Conservation (phyloP, 805 yeast species). For the Grigorovia yakushimaensis region DNA sequence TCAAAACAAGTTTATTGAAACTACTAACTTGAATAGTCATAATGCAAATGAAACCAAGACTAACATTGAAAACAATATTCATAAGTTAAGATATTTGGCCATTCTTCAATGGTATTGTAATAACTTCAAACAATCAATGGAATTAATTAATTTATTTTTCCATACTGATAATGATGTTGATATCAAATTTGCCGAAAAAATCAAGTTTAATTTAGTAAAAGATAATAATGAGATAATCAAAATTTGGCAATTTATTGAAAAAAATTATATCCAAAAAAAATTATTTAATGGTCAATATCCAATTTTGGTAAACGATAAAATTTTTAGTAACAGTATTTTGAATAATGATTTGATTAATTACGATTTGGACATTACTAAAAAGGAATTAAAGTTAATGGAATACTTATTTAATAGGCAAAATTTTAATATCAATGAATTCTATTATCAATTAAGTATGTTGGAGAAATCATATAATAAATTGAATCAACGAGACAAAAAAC, state of each 20-base stretch:
- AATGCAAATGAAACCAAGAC: neutral
- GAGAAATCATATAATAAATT: conserved; percentile 8
- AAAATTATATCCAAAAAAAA: conserved; percentile 19
- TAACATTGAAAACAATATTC: neutral
- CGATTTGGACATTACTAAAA: conserved; percentile 9
- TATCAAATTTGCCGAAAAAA: conserved; percentile 13
- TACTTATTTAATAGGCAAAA: conserved; percentile 14
- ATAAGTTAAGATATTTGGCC: neutral
- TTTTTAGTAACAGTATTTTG: conserved; percentile 10
- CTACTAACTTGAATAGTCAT: neutral
- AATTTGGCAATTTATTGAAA: conserved; percentile 18
- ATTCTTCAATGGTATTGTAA: neutral
- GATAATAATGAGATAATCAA: conserved; percentile 9
- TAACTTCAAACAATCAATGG: neutral
- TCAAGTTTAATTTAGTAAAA: conserved; percentile 16
- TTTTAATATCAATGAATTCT: conserved; percentile 3
- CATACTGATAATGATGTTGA: conserved; percentile 12
- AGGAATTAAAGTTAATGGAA: conserved; percentile 13
- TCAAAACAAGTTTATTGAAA: neutral
- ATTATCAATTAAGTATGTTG: neutral
- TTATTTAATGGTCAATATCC: conserved; percentile 18
- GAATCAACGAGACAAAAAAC: conserved; percentile 5
- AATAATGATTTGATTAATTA: conserved; percentile 10
- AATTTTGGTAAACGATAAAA: conserved; percentile 5
- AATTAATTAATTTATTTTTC: neutral